These are phyloP conservation scores for Oryza brachyantha DNA, from an alignment of 176 grass and related monocot genomes.

Conservation along the genomic window DNA sequence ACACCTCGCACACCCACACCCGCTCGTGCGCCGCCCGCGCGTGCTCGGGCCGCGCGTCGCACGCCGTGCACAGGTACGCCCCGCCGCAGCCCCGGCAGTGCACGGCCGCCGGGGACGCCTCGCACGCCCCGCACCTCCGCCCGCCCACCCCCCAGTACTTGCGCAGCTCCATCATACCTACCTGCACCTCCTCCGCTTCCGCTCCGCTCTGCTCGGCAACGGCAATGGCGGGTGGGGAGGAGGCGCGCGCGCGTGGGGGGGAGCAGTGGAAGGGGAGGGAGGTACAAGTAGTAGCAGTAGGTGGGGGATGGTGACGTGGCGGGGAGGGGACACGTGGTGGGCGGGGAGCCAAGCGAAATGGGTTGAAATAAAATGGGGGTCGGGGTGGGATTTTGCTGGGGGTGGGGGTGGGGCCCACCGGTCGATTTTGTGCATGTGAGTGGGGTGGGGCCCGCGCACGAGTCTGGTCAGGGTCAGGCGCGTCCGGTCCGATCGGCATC, in stretches of 20 bases:
- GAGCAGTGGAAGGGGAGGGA: background rate
- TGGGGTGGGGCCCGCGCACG: conserved; percentile 27
- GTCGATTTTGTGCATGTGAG: conserved; percentile 30
- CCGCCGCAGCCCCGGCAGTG: conserved; percentile 53
- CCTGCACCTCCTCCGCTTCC: too few species aligned
- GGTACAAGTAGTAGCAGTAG: conserved; percentile 36
- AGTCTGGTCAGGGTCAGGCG: too few species aligned
- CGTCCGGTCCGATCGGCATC: background rate
- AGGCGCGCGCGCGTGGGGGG: background rate
- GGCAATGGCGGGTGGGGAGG: background rate
- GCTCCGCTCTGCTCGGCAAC: background rate
- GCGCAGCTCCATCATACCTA: conserved; percentile 27
- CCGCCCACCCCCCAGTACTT: conserved; percentile 44
- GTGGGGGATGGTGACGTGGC: conserved; percentile 33
- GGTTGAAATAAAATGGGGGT: background rate
- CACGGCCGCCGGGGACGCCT: conserved; percentile 40
- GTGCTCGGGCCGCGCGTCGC: conserved; percentile 46
- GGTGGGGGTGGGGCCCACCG: background rate
- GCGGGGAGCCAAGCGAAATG: conserved; percentile 40
- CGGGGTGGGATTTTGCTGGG: conserved; percentile 5
- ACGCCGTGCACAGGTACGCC: conserved; percentile 43
- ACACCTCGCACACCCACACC: conserved; percentile 83
- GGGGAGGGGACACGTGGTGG: conserved; percentile 22
- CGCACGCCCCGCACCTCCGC: conserved; percentile 49
- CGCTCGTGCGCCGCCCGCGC: conserved; percentile 46